These are phyloP conservation scores for Seiridium unicorne DNA, from an alignment of 2,329 filamentous ascomycete genomes.

Conservation along the genomic window DNA sequence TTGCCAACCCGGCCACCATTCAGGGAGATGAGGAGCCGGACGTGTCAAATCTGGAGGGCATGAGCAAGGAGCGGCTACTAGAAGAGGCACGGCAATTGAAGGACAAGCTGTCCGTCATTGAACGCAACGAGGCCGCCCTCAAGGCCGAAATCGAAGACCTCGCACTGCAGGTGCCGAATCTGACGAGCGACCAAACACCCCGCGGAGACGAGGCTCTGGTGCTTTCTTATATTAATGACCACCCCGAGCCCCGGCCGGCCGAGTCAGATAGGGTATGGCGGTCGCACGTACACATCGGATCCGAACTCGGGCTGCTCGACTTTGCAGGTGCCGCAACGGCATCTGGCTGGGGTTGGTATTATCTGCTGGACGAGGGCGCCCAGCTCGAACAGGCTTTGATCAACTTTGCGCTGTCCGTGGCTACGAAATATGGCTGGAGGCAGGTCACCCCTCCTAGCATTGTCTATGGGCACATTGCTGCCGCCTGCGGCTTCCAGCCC, in stretches of 20 bases:
- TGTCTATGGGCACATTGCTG: conserved; percentile 87
- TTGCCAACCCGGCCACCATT: conserved; percentile 49
- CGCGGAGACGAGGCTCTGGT: conserved; percentile 63
- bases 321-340: conserved; percentile 79
- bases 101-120: conserved; percentile 56
- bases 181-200: conserved; percentile 77
- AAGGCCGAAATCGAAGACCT: conserved; percentile 68
- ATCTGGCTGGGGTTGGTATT: conserved; percentile 98
- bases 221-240: conserved; percentile 76
- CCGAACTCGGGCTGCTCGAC: conserved; percentile 84
- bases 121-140: conserved; percentile 59
- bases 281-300: conserved; percentile 84
- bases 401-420: conserved; percentile 77
- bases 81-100: conserved; percentile 66
- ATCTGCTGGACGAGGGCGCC: conserved; percentile 85
- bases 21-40: conserved; percentile 40
- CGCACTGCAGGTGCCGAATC: conserved; percentile 79
- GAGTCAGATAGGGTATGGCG: conserved; percentile 51
- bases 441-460: conserved; percentile 82
- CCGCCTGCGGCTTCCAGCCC: conserved; percentile 91
- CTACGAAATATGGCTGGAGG: conserved; percentile 73
- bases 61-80: conserved; percentile 52
- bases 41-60: conserved; percentile 18
- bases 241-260: conserved; percentile 40
- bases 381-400: conserved; percentile 93